Evolutionary conservation across 352 stramenopile species (phyloP).

Genomic region (Discostella stelligera): DNA sequence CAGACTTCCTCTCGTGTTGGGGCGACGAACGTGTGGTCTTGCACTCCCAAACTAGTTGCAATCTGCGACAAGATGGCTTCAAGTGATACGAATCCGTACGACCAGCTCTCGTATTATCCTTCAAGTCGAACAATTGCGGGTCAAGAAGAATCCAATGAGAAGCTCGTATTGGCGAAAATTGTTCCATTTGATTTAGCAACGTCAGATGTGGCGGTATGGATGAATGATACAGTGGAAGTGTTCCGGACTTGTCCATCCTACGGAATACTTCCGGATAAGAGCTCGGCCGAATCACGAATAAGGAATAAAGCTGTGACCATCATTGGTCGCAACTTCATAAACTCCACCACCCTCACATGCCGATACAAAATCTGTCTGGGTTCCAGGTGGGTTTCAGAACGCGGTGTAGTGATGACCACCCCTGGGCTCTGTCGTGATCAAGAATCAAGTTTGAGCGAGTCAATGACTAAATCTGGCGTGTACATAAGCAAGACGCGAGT

Average conservation of each 20-base stretch:
- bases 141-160: conserved; percentile 84
- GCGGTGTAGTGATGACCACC: conserved; percentile 22
- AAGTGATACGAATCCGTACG: conserved; percentile 64
- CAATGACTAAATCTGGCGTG: conserved; percentile 28
- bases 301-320: conserved; percentile 85
- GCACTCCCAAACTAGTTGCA: conserved; percentile 86
- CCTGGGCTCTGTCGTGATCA: conserved; percentile 26
- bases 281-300: conserved; percentile 59
- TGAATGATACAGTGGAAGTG: conserved; percentile 93
- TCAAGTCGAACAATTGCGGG: conserved; percentile 45
- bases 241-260: conserved; percentile 86
- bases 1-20: conserved; percentile 88
- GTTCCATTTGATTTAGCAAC: conserved; percentile 88
- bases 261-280: conserved; percentile 29
- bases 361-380: conserved; percentile 67
- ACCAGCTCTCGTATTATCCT: conserved; percentile 79
- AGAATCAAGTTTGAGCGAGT: conserved; percentile 29
- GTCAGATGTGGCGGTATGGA: conserved; percentile 83
- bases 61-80: conserved; percentile 91
- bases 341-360: conserved; percentile 87
- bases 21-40: conserved; percentile 86
- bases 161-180: conserved; percentile 88
- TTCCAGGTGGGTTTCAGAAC: conserved; percentile 29
- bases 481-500: conserved; percentile 52
- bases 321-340: conserved; percentile 92